Conservation (phyloP, 495 filamentous ascomycete species). For the Chaetomium cochliodes region DNA sequence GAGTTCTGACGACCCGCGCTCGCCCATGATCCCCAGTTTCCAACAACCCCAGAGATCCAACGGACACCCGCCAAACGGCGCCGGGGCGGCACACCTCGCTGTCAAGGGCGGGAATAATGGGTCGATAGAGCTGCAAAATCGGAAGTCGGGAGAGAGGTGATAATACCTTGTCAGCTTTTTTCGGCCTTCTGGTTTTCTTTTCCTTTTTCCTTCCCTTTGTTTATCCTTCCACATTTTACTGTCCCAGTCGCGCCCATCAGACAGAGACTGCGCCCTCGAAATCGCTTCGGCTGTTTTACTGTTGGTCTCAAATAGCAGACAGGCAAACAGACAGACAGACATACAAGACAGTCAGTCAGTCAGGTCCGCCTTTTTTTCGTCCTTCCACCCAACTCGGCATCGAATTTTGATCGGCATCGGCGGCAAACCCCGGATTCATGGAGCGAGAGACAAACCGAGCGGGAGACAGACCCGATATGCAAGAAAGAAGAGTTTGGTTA, state of each 20-base stretch:
- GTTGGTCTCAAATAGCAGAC: neutral
- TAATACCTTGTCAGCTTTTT: slow-evolving; percentile 1
- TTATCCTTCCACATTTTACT: neutral
- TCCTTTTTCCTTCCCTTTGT: neutral
- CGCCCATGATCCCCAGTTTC: slow-evolving; percentile 35
- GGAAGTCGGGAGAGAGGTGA: slow-evolving; percentile 39
- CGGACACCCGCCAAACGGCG: slow-evolving; percentile 19
- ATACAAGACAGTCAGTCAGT: neutral
- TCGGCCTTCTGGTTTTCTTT: slow-evolving; percentile 1
- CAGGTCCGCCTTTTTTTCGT: neutral
- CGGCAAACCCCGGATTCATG: too few species aligned
- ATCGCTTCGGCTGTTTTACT: neutral
- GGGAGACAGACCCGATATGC: too few species aligned
- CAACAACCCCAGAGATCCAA: slow-evolving; percentile 18
- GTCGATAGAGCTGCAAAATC: slow-evolving; percentile 45
- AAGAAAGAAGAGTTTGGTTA: too few species aligned
- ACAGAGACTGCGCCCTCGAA: neutral
- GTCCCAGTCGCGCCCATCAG: neutral
- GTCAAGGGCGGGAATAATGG: slow-evolving; percentile 36
- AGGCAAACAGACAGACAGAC: neutral
- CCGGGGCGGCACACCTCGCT: slow-evolving; percentile 15
- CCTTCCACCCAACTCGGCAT: too few species aligned
- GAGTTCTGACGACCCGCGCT: slow-evolving; percentile 31
- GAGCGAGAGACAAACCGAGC: too few species aligned
- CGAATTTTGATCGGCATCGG: too few species aligned